These are phyloP conservation scores for Pythium sukuiense DNA, from an alignment of 352 stramenopile genomes.

Conservation along the genomic window DNA sequence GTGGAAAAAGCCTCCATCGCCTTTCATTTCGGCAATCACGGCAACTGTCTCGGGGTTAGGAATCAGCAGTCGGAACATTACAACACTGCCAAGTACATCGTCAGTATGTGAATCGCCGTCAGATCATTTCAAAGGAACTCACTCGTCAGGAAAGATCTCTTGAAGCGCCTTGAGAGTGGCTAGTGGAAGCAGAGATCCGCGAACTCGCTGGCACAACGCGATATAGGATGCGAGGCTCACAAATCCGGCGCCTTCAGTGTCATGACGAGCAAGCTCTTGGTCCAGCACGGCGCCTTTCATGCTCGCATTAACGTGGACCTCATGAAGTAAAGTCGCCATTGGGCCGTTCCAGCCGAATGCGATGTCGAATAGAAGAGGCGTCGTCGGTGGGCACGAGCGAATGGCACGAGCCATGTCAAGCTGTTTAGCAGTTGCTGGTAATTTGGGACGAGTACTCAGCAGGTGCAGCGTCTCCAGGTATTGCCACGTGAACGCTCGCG, in stretches of 20 bases:
- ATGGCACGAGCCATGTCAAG: constrained; percentile 29
- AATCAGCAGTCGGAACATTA: constrained; percentile 16
- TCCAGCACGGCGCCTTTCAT: constrained; percentile 28
- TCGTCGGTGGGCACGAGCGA: constrained; percentile 20
- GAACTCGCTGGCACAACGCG: constrained; percentile 21
- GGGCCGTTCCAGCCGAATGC: constrained; percentile 41
- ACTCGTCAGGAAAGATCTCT: constrained; percentile 16
- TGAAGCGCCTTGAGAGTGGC: neutral
- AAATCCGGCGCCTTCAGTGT: constrained; percentile 18
- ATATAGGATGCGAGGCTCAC: constrained; percentile 30
- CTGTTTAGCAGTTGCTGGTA: neutral
- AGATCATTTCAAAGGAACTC: neutral
- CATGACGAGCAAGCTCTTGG: constrained; percentile 25
- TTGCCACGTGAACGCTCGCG: constrained; percentile 43
- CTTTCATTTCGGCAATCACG: constrained; percentile 16
- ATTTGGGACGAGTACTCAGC: constrained; percentile 14
- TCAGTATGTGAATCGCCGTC: neutral
- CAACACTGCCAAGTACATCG: neutral
- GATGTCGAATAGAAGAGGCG: constrained; percentile 35
- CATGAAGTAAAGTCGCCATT: constrained; percentile 46
- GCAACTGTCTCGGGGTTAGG: constrained; percentile 15
- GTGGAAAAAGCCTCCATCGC: constrained; percentile 9
- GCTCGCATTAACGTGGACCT: constrained; percentile 31
- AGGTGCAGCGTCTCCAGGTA: constrained; percentile 44
- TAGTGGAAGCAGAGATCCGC: constrained; percentile 10